These are phyloP conservation scores for Grammothele lineata DNA, from an alignment of 768 basidiomycete genomes.

Conservation along the genomic window DNA sequence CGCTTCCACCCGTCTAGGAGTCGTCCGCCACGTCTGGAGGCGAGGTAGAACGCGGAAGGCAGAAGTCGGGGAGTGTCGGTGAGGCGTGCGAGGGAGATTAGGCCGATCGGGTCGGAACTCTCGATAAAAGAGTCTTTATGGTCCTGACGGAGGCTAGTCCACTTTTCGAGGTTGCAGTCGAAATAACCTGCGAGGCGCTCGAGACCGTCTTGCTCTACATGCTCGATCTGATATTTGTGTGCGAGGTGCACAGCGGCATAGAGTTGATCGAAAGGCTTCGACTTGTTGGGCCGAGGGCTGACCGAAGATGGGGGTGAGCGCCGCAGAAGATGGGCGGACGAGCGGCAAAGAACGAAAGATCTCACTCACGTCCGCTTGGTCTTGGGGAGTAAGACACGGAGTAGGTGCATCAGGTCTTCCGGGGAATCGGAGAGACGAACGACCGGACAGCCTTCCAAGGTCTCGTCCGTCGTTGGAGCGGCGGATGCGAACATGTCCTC, in stretches of 20 bases:
- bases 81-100: constrained; percentile 8
- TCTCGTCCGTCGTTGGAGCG: not conserved
- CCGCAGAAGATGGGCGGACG: too few species aligned
- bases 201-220: not conserved
- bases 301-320: too few species aligned
- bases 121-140: too few species aligned
- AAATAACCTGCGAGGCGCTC: not conserved
- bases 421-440: not conserved
- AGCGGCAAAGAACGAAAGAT: too few species aligned
- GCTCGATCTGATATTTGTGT: constrained; percentile 1
- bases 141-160: too few species aligned
- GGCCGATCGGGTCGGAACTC: too few species aligned
- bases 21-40: not conserved
- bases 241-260: not conserved
- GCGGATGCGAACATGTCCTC: not conserved
- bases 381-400: too few species aligned
- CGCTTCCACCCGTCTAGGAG: not conserved
- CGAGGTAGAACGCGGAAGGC: constrained; percentile 3
- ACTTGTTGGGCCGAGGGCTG: too few species aligned
- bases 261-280: too few species aligned
- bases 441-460: not conserved
- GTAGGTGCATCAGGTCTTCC: not conserved
- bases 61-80: constrained; percentile 11
- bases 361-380: too few species aligned
- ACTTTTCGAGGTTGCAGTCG: too few species aligned